Conservation (phyloP, 1,139 yeast genomes). For the Pichia sp. region DNA sequence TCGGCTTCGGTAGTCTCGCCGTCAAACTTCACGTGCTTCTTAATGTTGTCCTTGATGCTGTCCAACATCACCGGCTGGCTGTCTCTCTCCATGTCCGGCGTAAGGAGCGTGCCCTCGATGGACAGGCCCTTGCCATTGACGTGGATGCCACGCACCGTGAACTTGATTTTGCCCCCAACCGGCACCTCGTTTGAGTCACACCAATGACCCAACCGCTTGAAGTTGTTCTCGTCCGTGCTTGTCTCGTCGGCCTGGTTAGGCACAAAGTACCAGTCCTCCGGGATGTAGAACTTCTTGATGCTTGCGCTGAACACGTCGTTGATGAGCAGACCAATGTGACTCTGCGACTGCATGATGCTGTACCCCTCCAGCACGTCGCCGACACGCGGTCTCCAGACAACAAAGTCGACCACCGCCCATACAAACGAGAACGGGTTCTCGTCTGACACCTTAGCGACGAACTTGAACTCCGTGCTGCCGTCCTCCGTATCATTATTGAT, state of each 20-base stretch:
- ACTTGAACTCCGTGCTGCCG: slow-evolving; percentile 30
- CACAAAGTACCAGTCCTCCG: slow-evolving; percentile 75
- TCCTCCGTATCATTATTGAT: slow-evolving; percentile 26
- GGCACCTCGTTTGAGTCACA: slow-evolving; percentile 65
- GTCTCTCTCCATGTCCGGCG: slow-evolving; percentile 56
- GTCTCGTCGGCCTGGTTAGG: slow-evolving; percentile 69
- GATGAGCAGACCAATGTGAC: slow-evolving; percentile 85
- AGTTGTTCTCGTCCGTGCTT: slow-evolving; percentile 18
- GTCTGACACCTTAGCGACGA: slow-evolving; percentile 59
- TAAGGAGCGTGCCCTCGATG: slow-evolving; percentile 75
- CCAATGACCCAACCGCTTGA: slow-evolving; percentile 76
- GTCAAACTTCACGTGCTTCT: slow-evolving; percentile 28
- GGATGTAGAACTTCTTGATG: slow-evolving; percentile 79
- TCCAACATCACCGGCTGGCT: slow-evolving; percentile 45
- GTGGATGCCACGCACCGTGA: slow-evolving; percentile 67
- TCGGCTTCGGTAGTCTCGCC: slow-evolving; percentile 26
- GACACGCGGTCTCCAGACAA: slow-evolving; percentile 83
- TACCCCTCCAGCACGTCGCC: slow-evolving; percentile 85
- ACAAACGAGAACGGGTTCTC: slow-evolving; percentile 85
- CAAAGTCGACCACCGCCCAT: slow-evolving; percentile 81
- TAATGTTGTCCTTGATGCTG: slow-evolving; percentile 22
- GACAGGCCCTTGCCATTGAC: slow-evolving; percentile 80
- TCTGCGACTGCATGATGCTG: slow-evolving; percentile 88
- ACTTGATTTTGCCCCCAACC: slow-evolving; percentile 75
- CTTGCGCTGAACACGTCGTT: slow-evolving; percentile 95